These are phyloP conservation scores for Agastache rugosa DNA, from an alignment of 257 asterid genomes.

Conservation along the genomic window DNA sequence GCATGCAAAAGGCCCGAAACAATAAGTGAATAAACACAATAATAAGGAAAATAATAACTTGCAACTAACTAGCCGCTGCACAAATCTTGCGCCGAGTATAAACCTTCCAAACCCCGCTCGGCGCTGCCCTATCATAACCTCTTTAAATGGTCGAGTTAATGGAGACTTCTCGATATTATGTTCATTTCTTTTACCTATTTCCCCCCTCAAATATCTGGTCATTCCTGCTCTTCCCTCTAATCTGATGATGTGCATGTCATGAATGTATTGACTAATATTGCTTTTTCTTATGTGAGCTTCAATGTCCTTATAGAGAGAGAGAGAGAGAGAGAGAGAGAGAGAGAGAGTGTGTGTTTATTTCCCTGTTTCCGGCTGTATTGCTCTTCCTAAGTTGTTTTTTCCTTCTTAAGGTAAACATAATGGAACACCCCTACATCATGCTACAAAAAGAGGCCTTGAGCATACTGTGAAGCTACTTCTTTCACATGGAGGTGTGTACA, in stretches of 20 bases:
- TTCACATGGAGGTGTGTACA: conserved; percentile 73
- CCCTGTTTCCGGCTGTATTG: not conserved
- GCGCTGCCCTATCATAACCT: too few species aligned
- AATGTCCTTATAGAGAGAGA: too few species aligned
- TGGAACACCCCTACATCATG: conserved; percentile 97
- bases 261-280: conserved; percentile 2
- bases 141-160: conserved; percentile 20
- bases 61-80: too few species aligned
- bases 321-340: too few species aligned
- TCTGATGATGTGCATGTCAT: not conserved
- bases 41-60: too few species aligned
- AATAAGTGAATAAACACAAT: too few species aligned
- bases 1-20: too few species aligned
- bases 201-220: not conserved
- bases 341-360: not conserved
- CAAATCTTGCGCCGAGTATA: too few species aligned
- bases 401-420: conserved; percentile 73
- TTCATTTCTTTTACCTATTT: conserved; percentile 1
- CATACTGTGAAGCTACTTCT: conserved; percentile 90
- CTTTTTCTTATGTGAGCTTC: not conserved
- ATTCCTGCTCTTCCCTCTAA: not conserved
- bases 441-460: conserved; percentile 95
- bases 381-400: conserved; percentile 21
- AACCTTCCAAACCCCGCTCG: too few species aligned
- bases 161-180: not conserved